Conservation (phyloP, 1,139 yeast genomes). For the Suhomyces anneliseae region DNA sequence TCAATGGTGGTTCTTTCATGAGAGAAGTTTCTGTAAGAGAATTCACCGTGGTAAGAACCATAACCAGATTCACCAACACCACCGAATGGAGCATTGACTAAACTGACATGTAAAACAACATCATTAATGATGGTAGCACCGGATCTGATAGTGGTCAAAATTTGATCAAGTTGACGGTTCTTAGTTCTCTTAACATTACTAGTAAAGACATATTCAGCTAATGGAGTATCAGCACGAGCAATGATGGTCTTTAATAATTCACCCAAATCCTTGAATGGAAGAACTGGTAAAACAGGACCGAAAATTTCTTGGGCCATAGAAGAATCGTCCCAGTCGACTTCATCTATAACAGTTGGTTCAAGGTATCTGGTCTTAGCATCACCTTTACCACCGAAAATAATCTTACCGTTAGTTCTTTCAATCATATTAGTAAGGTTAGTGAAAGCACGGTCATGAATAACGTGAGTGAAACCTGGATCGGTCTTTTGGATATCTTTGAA, state of each 20-base stretch:
- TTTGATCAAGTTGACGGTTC: slow-evolving; percentile 49
- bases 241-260: slow-evolving; percentile 50
- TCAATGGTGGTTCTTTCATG: slow-evolving; percentile 71
- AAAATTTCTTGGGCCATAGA: slow-evolving; percentile 78
- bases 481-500: slow-evolving; percentile 40
- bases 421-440: slow-evolving; percentile 49
- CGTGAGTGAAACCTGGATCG: slow-evolving; percentile 51
- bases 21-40: slow-evolving; percentile 71
- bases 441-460: slow-evolving; percentile 63
- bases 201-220: slow-evolving; percentile 78
- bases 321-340: slow-evolving; percentile 64
- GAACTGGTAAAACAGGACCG: slow-evolving; percentile 82
- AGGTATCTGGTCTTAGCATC: slow-evolving; percentile 51
- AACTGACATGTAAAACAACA: slow-evolving; percentile 67
- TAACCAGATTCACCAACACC: slow-evolving; percentile 85
- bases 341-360: slow-evolving; percentile 72
- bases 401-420: slow-evolving; percentile 54
- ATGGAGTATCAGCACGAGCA: slow-evolving; percentile 73
- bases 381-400: slow-evolving; percentile 58
- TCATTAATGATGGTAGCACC: slow-evolving; percentile 80
- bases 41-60: slow-evolving; percentile 78
- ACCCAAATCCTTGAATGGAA: slow-evolving; percentile 52
- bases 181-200: slow-evolving; percentile 37
- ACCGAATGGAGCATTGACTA: slow-evolving; percentile 82
- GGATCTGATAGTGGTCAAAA: slow-evolving; percentile 60